phyloP scores from a whole-genome alignment of 2,329 filamentous ascomycete genomes.

The Venturiaceae sp. region DNA sequence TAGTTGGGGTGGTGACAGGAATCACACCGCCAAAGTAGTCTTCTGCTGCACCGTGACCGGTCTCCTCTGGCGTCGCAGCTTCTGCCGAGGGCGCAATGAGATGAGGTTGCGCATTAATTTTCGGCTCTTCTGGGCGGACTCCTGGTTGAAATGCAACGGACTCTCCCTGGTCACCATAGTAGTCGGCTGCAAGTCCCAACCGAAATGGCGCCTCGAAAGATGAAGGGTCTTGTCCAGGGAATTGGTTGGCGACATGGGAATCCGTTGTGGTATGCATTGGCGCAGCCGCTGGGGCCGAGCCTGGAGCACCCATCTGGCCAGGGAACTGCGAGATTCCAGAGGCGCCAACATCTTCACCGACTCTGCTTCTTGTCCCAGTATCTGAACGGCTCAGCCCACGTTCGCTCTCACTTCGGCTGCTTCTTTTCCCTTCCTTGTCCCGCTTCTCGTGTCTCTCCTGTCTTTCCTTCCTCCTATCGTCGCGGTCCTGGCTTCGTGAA shows the following conservation, averaged over 20 bases:
- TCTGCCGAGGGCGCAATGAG: conserved; percentile 42
- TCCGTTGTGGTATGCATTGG: conserved; percentile 24
- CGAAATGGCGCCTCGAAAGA: conserved; percentile 36
- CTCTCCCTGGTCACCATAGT: conserved; percentile 53
- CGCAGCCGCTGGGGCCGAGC: conserved; percentile 20
- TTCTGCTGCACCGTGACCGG: conserved; percentile 49
- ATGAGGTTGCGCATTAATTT: conserved; percentile 45
- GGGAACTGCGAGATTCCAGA: conserved; percentile 4
- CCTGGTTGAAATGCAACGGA: conserved; percentile 51
- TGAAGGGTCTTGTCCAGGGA: conserved; percentile 46
- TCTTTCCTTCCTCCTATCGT: conserved; percentile 20
- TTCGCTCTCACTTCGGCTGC: conserved; percentile 20
- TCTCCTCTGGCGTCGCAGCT: conserved; percentile 47
- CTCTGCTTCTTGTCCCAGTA: conserved; percentile 6
- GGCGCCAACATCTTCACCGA: not conserved
- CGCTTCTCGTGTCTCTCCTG: conserved; percentile 14
- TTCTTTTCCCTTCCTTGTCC: not conserved
- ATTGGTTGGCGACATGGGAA: conserved; percentile 45
- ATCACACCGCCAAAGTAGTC: conserved; percentile 39
- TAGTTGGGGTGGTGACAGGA: not conserved
- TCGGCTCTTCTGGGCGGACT: conserved; percentile 42
- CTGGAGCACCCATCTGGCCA: conserved; percentile 11
- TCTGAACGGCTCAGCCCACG: conserved; percentile 20
- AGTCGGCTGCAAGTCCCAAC: conserved; percentile 49
- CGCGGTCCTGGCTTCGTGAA: conserved; percentile 19